Conservation (phyloP, 345 rosid species). For the Ricinus communis region DNA sequence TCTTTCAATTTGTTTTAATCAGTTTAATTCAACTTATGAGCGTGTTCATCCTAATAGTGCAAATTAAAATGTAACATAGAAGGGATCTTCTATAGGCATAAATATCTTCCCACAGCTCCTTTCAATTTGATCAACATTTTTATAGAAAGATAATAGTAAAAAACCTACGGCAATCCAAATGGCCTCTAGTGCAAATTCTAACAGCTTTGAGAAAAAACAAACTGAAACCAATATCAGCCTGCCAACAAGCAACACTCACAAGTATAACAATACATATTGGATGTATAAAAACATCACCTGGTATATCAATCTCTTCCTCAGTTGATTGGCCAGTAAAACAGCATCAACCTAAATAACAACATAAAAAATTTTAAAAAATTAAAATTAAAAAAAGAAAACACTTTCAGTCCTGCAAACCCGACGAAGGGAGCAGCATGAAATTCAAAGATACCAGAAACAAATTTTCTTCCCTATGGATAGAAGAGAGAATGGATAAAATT, state of each 20-base stretch:
- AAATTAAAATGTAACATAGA: not conserved
- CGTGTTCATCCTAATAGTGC: no score
- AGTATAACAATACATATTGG: not conserved
- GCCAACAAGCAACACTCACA: not conserved
- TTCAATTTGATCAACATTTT: not conserved
- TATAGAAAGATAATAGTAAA: no score
- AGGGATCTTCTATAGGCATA: not conserved
- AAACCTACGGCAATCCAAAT: not conserved
- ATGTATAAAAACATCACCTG: conserved; percentile 49
- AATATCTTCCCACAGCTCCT: not conserved
- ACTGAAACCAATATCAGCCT: not conserved
- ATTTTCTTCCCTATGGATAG: not conserved
- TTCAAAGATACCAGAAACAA: not conserved
- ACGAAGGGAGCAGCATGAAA: conserved; percentile 6
- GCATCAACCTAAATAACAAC: conserved; percentile 75
- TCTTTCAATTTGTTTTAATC: not conserved
- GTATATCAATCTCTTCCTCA: conserved; percentile 68
- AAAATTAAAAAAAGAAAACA: no score
- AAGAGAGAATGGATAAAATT: conserved; percentile 1
- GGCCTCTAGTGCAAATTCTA: not conserved
- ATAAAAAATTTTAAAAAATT: no score
- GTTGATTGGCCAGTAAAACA: conserved; percentile 68
- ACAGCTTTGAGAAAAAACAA: not conserved
- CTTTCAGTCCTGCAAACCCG: conserved; percentile 3
- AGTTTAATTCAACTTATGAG: not conserved